Base-by-base conservation (phyloP, 306 rosid genomes). In the Urtica urens region DNA sequence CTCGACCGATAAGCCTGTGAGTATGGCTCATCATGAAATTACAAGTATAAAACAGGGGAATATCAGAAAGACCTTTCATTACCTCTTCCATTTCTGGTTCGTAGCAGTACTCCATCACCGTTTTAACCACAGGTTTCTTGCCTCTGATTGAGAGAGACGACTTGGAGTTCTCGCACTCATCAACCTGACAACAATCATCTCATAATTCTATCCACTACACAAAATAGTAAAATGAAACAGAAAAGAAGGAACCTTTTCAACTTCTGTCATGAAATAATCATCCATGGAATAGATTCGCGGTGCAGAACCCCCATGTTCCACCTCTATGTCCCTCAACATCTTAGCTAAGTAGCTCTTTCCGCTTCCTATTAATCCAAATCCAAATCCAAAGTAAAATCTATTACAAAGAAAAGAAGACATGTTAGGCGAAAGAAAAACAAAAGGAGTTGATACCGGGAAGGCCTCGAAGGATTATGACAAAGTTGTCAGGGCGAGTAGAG, bases 81-180 rank as follows among this genome's bases (percentile, higher is more conserved):
- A 84, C 99, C 99, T 81, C 94, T 64, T 85, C 95, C 95, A 90
- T 90, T 71, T 90, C 95, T 68, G 99, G 92, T 85, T 85, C 99
- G 54, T 90, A 90, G 49, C 94, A 90, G 67, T 85, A 90, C 75
- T 90, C 99, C 92, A 85, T 85, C 76, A 85, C 85, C 70, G 62
- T 90, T 71, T 77, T 90, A 49, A 25, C 61, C 20, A 60, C 79
- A 43, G 78, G 73, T 75, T 76, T 90, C 81, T 90, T 90, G 72
- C 75, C 77, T 72, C 83, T 79, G 49, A 77, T 67, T 29, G 93
- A 75, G 65, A 71, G 70, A 30, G 83, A 76, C 62, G 93, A 77
- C 57, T 75, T 85, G 41, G 81, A 67, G 35, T 51, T 48, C 37
- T 82, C 94, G 28, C 40, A 71, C 35, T 85, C 92, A 52, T 90